Conservation (phyloP, 2,329 filamentous ascomycete genomes). For the Capronia epimyces region DNA sequence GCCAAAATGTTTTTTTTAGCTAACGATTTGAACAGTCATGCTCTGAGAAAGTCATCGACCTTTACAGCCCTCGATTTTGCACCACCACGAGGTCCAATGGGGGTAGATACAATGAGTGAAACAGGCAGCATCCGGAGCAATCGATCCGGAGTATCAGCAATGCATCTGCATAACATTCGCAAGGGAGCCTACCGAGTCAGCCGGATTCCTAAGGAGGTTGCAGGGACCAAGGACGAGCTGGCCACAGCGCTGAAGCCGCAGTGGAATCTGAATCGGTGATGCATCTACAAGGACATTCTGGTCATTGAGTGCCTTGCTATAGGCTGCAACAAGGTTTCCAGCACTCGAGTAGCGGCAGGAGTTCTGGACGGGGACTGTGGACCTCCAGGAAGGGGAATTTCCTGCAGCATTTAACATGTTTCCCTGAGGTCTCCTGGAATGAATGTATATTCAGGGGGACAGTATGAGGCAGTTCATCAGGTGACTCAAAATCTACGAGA, state of each 20-base stretch:
- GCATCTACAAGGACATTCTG: neutral
- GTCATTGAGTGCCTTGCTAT: neutral
- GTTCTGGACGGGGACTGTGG: conserved; percentile 1
- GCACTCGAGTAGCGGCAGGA: conserved; percentile 18
- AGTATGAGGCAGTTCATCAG: neutral
- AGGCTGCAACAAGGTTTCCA: neutral
- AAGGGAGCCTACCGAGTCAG: conserved; percentile 81
- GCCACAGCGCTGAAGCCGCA: conserved; percentile 52
- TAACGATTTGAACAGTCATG: conserved; percentile 35
- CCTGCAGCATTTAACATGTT: no score
- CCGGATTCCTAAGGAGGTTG: conserved; percentile 71
- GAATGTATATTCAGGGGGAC: neutral
- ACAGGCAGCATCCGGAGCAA: conserved; percentile 58
- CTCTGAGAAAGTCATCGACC: conserved; percentile 46
- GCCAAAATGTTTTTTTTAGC: conserved; percentile 63
- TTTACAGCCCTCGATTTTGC: conserved; percentile 48
- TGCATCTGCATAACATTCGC: conserved; percentile 66
- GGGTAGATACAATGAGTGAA: conserved; percentile 40
- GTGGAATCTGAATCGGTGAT: conserved; percentile 45
- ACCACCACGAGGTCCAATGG: conserved; percentile 45
- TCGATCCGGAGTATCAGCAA: conserved; percentile 68
- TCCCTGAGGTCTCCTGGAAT: neutral
- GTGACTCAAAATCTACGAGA: neutral
- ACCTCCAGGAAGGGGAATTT: neutral
- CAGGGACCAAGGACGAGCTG: conserved; percentile 69